Conservation (phyloP, 306 rosid species). For the Astragalus membranaceus region DNA sequence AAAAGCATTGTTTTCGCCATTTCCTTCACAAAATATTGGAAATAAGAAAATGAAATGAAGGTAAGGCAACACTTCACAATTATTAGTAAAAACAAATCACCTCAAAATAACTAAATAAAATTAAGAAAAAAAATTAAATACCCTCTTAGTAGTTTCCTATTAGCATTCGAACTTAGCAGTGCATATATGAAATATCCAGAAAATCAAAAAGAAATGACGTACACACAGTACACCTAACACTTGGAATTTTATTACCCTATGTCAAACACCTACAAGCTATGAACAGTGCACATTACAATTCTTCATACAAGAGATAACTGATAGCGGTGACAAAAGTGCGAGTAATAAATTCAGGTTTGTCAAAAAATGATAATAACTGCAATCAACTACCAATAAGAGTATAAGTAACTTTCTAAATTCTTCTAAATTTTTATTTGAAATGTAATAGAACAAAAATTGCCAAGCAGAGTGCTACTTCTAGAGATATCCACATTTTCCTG, state of each 20-base stretch:
- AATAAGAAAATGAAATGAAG: background rate
- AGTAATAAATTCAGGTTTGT: background rate
- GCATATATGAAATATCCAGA: background rate
- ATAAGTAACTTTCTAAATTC: background rate
- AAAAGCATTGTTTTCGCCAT: background rate
- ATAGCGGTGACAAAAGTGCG: background rate
- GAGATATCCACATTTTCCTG: background rate
- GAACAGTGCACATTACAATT: background rate
- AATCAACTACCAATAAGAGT: background rate
- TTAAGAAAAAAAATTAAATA: background rate
- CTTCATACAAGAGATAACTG: background rate
- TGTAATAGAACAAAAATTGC: background rate
- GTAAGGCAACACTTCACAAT: background rate
- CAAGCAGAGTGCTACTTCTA: background rate
- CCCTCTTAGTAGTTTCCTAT: background rate
- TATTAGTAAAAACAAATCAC: background rate
- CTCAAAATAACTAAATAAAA: background rate
- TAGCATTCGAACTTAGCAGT: constrained; percentile 2
- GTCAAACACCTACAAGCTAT: background rate
- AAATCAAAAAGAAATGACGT: background rate
- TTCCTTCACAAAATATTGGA: background rate
- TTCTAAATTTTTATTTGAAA: background rate
- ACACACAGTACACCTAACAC: background rate
- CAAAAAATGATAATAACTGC: background rate
- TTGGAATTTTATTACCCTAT: background rate